Conservation (phyloP, 73 alveolate genomes). For the Paramecium pentaurelia region DNA sequence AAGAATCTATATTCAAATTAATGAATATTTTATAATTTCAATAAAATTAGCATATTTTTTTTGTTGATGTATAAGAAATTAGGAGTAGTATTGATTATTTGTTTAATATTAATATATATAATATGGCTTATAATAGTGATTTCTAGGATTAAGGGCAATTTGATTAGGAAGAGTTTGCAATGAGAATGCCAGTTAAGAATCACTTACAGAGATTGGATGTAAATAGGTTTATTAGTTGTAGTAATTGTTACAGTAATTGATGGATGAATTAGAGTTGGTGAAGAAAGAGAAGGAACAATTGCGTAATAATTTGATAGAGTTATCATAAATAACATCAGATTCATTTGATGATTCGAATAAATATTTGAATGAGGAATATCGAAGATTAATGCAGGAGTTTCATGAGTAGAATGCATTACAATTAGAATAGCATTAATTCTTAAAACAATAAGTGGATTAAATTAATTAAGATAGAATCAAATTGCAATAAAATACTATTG, state of each 20-base stretch:
- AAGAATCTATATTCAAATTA: too few relatives aligned
- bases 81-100: background rate
- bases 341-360: slow-evolving; percentile 33
- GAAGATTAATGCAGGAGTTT: slow-evolving; percentile 42
- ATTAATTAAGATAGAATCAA: slow-evolving; percentile 14
- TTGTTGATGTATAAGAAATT: too few relatives aligned
- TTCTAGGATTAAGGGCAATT: background rate
- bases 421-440: slow-evolving; percentile 26
- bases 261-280: background rate
- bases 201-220: slow-evolving; percentile 36
- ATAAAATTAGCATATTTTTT: too few relatives aligned
- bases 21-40: too few relatives aligned
- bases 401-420: slow-evolving; percentile 25
- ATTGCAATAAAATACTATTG: slow-evolving; percentile 29
- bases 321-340: background rate
- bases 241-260: background rate
- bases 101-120: background rate
- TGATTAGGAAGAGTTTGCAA: slow-evolving; percentile 28
- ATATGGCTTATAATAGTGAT: slow-evolving; percentile 44
- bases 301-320: slow-evolving; percentile 5
- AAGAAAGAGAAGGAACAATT: slow-evolving; percentile 14
- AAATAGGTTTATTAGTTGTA: background rate
- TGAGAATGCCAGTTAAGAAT: slow-evolving; percentile 29
- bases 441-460: slow-evolving; percentile 6
- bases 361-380: background rate